Percentiles rank a stretch among this genome's conserved stretches.
Evolutionary conservation across 371 early-diverging fungal species (phyloP).

Genomic region (Saksenaea oblongispora): DNA sequence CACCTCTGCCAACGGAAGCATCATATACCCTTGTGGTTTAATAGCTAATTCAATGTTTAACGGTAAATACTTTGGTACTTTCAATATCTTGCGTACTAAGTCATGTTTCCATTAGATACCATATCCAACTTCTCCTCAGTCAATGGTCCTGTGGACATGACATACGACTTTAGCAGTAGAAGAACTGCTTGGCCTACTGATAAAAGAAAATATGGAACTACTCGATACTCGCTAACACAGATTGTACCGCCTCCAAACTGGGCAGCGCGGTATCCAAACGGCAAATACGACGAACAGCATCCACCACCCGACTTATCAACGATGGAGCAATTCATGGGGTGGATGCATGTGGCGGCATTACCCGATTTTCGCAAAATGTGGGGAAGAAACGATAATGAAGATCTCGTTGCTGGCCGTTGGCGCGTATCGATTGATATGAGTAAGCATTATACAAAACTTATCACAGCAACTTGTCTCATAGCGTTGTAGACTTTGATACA

Average conservation of each 20-base stretch:
- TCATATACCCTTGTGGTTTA: conserved; percentile 97
- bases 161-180: conserved; percentile 55
- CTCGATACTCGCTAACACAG: conserved; percentile 52
- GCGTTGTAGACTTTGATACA: conserved; percentile 76
- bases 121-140: conserved; percentile 30
- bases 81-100: neutral
- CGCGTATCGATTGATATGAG: conserved; percentile 68
- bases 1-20: conserved; percentile 17
- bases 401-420: conserved; percentile 64
- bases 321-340: conserved; percentile 94
- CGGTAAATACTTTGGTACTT: conserved; percentile 41
- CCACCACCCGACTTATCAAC: conserved; percentile 71
- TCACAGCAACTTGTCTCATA: neutral
- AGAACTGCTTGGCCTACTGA: conserved; percentile 94
- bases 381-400: conserved; percentile 69
- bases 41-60: conserved; percentile 98
- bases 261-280: conserved; percentile 61
- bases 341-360: conserved; percentile 97
- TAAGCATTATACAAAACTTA: conserved; percentile 23
- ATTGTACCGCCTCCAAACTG: conserved; percentile 83
- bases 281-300: conserved; percentile 53
- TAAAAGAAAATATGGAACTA: conserved; percentile 65
- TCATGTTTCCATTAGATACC: conserved; percentile 26
- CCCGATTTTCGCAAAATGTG: conserved; percentile 97
- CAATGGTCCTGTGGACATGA: conserved; percentile 13